Conservation (phyloP, 352 stramenopile genomes). For the Pythium angustatum region DNA sequence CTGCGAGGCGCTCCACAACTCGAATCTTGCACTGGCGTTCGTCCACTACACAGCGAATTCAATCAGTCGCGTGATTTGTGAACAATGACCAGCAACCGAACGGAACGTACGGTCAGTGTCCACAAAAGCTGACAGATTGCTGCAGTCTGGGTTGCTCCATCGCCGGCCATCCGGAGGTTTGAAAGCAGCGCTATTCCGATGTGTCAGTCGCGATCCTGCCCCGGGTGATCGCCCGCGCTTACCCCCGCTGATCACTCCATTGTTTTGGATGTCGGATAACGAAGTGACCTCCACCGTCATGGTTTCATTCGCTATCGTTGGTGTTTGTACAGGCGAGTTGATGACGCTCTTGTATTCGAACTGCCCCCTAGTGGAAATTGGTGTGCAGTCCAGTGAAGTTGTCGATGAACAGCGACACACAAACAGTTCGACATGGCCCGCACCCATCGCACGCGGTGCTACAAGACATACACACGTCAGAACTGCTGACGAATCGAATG, state of each 20-base stretch:
- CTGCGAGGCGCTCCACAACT: constrained; percentile 78
- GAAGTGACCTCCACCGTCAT: constrained; percentile 12
- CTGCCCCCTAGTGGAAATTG: constrained; percentile 45
- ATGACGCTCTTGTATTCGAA: constrained; percentile 65
- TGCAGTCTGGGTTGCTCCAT: constrained; percentile 28
- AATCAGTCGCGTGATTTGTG: neutral
- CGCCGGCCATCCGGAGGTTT: constrained; percentile 18
- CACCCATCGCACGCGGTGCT: constrained; percentile 46
- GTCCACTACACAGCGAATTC: constrained; percentile 48
- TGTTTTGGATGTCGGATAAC: neutral
- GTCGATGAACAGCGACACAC: constrained; percentile 40
- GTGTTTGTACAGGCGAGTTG: constrained; percentile 31
- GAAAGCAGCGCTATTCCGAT: constrained; percentile 12
- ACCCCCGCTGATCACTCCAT: constrained; percentile 16
- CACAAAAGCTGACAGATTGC: constrained; percentile 63
- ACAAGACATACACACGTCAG: neutral
- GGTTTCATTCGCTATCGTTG: neutral
- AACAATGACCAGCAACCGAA: neutral
- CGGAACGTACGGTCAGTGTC: constrained; percentile 59
- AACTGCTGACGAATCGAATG: neutral
- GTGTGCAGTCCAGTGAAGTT: constrained; percentile 29
- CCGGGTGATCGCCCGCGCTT: constrained; percentile 56
- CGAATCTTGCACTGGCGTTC: constrained; percentile 88
- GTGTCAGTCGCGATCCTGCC: constrained; percentile 19
- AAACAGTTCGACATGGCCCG: constrained; percentile 62